Evolutionary conservation across 345 rosid species (phyloP), one percentile per base, ranked within the genome.

Genomic region (Rubroshorea leprosula): DNA sequence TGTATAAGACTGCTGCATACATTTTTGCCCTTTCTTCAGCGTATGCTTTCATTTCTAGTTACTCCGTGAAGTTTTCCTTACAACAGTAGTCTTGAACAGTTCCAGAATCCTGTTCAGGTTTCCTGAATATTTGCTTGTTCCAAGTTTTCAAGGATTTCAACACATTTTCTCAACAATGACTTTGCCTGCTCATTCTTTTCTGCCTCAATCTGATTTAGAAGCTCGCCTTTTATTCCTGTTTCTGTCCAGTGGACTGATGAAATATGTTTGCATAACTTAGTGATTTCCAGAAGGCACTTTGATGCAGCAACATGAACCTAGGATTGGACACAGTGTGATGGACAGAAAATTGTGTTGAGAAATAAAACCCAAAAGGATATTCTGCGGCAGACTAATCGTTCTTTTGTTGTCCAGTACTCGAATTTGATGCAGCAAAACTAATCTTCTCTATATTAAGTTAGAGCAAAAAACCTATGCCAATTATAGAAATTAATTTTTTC

Each of bases 251-350:
- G 55, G 47, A 59, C 57, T 0, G 76, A 24, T 21, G 83, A 69
- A 44, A 83, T 73, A 47, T 35, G 75, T 58, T 68, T 56, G 57
- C 16, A 62, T 58, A 84, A 72, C 69, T 67, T 70, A 38, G 56
- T 70, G 45, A 81, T 65, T 51, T 80, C 90, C 31, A 89, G 41
- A 61, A 89, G 86, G 75, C 95, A 83, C 67, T 84, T 89, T 1
- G 96, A 81, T 29, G 98, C 86, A 58, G 76, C 70, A 22, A 92
- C 71, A 60, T 92, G 98, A 67, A 92, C 87, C 98, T 91, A 51
- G 25, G 68, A 38, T 54, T 8, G 8, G 1, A 50, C 17, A 23
- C 15, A 39, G 18, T n/a, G n/a, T n/a, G n/a, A n/a, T n/a, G n/a
- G n/a, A n/a, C n/a, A n/a, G n/a, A n/a, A n/a, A n/a, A n/a, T 1